phyloP scores from a whole-genome alignment of 306 rosid genomes.

The Lathyrus aphaca region DNA sequence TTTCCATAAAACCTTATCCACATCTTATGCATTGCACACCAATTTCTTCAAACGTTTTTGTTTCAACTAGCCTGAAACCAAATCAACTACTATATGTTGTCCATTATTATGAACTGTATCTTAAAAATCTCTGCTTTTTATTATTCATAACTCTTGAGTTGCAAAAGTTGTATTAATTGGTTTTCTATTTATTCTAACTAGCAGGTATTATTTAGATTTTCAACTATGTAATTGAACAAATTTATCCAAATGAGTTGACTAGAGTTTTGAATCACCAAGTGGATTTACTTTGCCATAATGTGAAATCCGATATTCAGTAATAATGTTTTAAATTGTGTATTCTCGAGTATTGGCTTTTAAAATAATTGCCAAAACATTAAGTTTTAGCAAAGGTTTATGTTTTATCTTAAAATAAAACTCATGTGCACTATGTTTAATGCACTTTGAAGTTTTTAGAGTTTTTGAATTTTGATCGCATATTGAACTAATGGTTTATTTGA shows the following conservation, averaged over 20 bases:
- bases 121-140: neutral
- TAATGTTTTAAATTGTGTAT: conserved; percentile 25
- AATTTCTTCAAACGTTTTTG: neutral
- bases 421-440: conserved; percentile 12
- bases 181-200: neutral
- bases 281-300: conserved; percentile 19
- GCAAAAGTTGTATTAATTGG: neutral
- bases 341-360: neutral
- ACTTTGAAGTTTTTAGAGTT: conserved; percentile 22
- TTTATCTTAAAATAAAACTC: neutral
- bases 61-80: conserved; percentile 25
- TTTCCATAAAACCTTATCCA: conserved; percentile 9
- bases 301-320: conserved; percentile 25
- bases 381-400: neutral
- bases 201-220: neutral
- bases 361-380: conserved; percentile 8
- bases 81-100: conserved; percentile 4
- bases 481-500: conserved; percentile 39
- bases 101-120: too few relatives aligned
- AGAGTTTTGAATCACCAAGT: neutral
- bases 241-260: neutral
- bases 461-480: conserved; percentile 20
- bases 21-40: neutral
- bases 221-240: neutral
- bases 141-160: neutral